Conservation (phyloP, 768 basidiomycete genomes). For the Boletellus ananiceps region DNA sequence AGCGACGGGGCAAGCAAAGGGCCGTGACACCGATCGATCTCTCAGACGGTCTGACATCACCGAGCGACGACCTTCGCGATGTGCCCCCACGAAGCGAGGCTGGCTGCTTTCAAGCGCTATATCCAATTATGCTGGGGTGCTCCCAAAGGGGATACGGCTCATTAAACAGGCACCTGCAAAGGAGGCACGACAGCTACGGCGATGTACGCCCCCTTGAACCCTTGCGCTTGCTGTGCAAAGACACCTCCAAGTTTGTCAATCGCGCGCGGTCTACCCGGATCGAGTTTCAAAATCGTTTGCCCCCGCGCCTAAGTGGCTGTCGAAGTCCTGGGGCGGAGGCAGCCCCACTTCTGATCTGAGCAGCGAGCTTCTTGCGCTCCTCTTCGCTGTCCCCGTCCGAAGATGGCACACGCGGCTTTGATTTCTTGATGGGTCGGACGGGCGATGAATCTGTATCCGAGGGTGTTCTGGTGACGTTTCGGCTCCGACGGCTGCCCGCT, state of each 20-base stretch:
- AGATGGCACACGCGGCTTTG: conserved; percentile 34
- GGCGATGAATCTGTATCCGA: conserved; percentile 53
- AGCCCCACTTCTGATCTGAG: conserved; percentile 38
- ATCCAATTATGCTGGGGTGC: no score
- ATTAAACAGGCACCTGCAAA: background rate
- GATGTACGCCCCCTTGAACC: background rate
- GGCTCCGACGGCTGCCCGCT: conserved; percentile 18
- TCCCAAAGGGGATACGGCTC: no score
- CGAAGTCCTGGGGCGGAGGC: conserved; percentile 48
- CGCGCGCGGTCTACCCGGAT: no score
- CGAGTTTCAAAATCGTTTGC: conserved; percentile 59
- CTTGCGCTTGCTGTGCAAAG: background rate
- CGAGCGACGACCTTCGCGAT: no score
- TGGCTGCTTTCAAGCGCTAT: no score
- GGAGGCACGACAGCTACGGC: background rate
- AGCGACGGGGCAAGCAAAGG: no score
- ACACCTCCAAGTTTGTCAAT: background rate
- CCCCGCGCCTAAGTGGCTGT: conserved; percentile 74
- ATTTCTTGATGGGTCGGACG: conserved; percentile 46
- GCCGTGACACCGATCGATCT: no score
- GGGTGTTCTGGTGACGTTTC: conserved; percentile 22
- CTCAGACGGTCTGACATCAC: no score
- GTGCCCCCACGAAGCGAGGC: no score
- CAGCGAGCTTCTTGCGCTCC: conserved; percentile 41
- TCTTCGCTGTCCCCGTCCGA: conserved; percentile 60